Percentiles rank a stretch among this genome's conserved stretches.
phyloP scores from a whole-genome alignment of 108 stramenopile genomes.

The Cylindrotheca closterium region DNA sequence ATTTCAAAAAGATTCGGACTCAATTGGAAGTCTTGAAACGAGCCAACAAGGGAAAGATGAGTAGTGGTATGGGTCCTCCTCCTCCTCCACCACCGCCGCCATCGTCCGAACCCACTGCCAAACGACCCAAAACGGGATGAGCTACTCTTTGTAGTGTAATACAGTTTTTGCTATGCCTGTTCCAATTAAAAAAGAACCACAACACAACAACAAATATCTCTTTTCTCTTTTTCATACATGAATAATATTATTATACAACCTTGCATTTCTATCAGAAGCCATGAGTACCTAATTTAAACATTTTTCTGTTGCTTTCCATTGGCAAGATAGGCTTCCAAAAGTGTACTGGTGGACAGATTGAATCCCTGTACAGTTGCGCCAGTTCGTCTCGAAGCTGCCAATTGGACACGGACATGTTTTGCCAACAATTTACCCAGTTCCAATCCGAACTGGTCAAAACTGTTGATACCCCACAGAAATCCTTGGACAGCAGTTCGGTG shows the following conservation, averaged over 20 bases:
- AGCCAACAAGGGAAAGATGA: background rate
- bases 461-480: constrained; percentile 97
- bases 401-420: constrained; percentile 70
- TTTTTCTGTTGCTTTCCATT: constrained; percentile 42
- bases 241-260: background rate
- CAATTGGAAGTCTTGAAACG: constrained; percentile 38
- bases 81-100: constrained; percentile 10
- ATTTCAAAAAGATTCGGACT: constrained; percentile 36
- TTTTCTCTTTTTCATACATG: background rate
- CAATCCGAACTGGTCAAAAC: constrained; percentile 92
- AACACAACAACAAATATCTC: too few species aligned
- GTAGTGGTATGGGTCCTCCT: background rate
- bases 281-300: background rate
- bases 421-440: constrained; percentile 94
- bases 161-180: background rate
- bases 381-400: constrained; percentile 62
- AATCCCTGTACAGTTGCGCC: constrained; percentile 89
- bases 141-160: background rate
- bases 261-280: background rate
- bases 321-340: constrained; percentile 79
- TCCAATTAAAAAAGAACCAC: background rate
- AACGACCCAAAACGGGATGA: constrained; percentile 17
- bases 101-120: constrained; percentile 11
- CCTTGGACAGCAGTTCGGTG: constrained; percentile 98
- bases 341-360: constrained; percentile 71